Conservation (phyloP, 768 basidiomycete genomes). For the Hortiboletus campestris region DNA sequence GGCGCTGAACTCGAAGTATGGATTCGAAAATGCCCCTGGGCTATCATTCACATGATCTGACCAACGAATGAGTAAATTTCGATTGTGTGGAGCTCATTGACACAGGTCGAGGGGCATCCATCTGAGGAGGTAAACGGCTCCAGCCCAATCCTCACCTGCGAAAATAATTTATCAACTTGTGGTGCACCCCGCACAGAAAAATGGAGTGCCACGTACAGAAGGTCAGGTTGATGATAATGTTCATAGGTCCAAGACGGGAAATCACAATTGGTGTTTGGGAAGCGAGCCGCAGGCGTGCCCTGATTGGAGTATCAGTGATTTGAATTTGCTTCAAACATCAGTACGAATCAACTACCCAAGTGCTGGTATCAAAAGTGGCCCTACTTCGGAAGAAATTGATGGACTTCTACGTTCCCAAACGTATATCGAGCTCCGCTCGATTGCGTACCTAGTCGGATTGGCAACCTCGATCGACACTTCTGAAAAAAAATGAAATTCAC, state of each 20-base stretch:
- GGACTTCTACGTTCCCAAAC: conserved; percentile 41
- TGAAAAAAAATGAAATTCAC: conserved; percentile 10
- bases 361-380: conserved; percentile 16
- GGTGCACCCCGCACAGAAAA: not conserved
- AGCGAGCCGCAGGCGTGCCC: conserved; percentile 18
- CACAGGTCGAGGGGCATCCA: conserved; percentile 28
- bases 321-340: no score
- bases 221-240: conserved; percentile 19
- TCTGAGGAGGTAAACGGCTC: conserved; percentile 11
- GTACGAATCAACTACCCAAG: conserved; percentile 21
- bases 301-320: not conserved
- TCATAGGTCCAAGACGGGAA: conserved; percentile 19
- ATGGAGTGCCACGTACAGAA: conserved; percentile 17
- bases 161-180: not conserved
- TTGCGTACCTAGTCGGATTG: conserved; percentile 32
- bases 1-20: conserved; percentile 25
- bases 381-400: conserved; percentile 37
- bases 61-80: conserved; percentile 34
- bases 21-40: conserved; percentile 17
- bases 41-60: conserved; percentile 45
- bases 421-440: conserved; percentile 34
- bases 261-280: conserved; percentile 10
- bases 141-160: conserved; percentile 33
- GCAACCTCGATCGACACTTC: not conserved
- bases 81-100: conserved; percentile 17